Evolutionary conservation across 2,329 filamentous ascomycete genomes (phyloP).

Genomic region (Sarocladium strictum): DNA sequence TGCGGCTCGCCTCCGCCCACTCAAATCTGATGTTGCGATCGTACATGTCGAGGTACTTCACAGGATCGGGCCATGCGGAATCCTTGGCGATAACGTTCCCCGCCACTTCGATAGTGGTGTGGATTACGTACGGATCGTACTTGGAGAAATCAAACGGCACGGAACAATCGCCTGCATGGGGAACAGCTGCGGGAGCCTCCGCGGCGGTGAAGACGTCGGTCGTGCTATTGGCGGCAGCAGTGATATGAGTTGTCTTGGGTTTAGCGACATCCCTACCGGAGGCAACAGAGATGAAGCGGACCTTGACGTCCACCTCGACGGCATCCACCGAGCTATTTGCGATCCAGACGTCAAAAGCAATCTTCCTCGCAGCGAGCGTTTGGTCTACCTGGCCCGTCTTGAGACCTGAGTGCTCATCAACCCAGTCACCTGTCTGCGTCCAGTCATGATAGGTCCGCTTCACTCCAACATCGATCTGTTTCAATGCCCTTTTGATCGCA

Average conservation of each 20-base stretch:
- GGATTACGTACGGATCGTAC: slow-evolving; percentile 41
- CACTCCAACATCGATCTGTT: slow-evolving; percentile 54
- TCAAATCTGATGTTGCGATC: slow-evolving; percentile 31
- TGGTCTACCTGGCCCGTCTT: slow-evolving; percentile 34
- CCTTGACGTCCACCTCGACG: slow-evolving; percentile 22
- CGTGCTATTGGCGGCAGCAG: slow-evolving; percentile 29
- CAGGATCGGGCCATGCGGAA: slow-evolving; percentile 54
- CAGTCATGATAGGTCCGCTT: slow-evolving; percentile 36
- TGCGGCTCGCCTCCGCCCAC: slow-evolving; percentile 19
- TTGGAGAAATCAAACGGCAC: slow-evolving; percentile 27
- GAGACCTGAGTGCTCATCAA: slow-evolving; percentile 15
- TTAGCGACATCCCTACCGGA: slow-evolving; percentile 29
- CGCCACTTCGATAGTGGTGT: slow-evolving; percentile 33
- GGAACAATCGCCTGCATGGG: slow-evolving; percentile 6
- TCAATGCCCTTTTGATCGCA: slow-evolving; percentile 50
- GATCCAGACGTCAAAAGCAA: slow-evolving; percentile 37
- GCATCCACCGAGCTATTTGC: slow-evolving; percentile 24
- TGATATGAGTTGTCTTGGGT: slow-evolving; percentile 18
- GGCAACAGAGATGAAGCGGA: slow-evolving; percentile 35
- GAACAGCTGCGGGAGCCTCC: slow-evolving; percentile 13
- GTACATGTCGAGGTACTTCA: slow-evolving; percentile 52
- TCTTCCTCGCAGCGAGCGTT: slow-evolving; percentile 27
- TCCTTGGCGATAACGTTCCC: slow-evolving; percentile 37
- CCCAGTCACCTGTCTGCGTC: slow-evolving; percentile 22
- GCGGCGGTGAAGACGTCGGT: slow-evolving; percentile 26